These are phyloP conservation scores for Hanseniaspora meyeri DNA, from an alignment of 805 yeast species.

Conservation along the genomic window DNA sequence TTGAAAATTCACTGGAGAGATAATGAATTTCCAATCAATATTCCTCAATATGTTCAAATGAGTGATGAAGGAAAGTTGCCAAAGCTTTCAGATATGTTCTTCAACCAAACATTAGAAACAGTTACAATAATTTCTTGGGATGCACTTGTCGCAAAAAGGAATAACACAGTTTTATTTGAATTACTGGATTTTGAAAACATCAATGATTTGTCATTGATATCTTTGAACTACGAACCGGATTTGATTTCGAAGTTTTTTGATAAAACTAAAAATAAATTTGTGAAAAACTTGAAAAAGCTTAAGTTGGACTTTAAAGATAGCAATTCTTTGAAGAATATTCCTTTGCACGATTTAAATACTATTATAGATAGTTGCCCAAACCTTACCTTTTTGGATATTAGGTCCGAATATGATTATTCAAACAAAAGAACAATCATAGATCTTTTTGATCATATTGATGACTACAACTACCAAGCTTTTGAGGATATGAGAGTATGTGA, in stretches of 20 bases:
- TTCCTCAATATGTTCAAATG: slow-evolving; percentile 17
- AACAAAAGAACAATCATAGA: slow-evolving; percentile 19
- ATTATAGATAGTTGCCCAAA: slow-evolving; percentile 27
- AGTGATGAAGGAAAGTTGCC: slow-evolving; percentile 18
- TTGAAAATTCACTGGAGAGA: slow-evolving; percentile 33
- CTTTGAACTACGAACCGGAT: slow-evolving; percentile 29
- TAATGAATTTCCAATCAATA: slow-evolving; percentile 29
- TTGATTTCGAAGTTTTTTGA: slow-evolving; percentile 26
- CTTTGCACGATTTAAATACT: slow-evolving; percentile 27
- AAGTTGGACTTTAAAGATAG: slow-evolving; percentile 32
- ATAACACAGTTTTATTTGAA: slow-evolving; percentile 28
- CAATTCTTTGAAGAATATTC: slow-evolving; percentile 25
- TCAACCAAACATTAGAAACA: slow-evolving; percentile 26
- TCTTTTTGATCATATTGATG: slow-evolving; percentile 20
- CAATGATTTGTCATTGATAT: slow-evolving; percentile 32
- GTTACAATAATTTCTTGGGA: slow-evolving; percentile 35
- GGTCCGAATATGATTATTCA: slow-evolving; percentile 22
- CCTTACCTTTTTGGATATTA: slow-evolving; percentile 31
- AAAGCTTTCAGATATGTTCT: slow-evolving; percentile 29
- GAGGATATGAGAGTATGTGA: slow-evolving; percentile 19
- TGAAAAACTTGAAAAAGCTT: slow-evolving; percentile 26
- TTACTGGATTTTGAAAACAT: slow-evolving; percentile 29
- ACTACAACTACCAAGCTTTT: background rate
- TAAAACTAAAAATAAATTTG: slow-evolving; percentile 19
- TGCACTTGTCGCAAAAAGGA: slow-evolving; percentile 27